Conservation (phyloP, 2,329 filamentous ascomycete genomes). For the Sarocladium strictum region DNA sequence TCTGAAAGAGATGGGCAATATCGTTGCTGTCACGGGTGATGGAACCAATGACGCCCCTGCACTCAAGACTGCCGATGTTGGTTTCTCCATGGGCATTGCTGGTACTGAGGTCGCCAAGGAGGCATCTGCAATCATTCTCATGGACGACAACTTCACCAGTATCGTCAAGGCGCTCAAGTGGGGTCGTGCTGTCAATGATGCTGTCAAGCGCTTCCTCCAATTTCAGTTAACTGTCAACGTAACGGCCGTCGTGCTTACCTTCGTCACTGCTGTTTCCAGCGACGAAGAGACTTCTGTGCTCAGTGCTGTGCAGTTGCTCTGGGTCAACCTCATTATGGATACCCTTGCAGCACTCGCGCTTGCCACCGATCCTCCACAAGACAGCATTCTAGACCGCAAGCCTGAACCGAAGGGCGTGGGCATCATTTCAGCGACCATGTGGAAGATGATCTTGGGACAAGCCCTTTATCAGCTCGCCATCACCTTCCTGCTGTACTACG, state of each 20-base stretch:
- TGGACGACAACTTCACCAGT: constrained; percentile 85
- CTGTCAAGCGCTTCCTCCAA: constrained; percentile 70
- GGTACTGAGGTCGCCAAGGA: constrained; percentile 82
- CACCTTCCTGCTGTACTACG: constrained; percentile 80
- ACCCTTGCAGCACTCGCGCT: constrained; percentile 85
- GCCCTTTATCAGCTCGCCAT: constrained; percentile 80
- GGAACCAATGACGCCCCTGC: constrained; percentile 81
- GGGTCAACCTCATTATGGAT: constrained; percentile 98
- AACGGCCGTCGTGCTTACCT: constrained; percentile 81
- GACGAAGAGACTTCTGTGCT: constrained; percentile 66
- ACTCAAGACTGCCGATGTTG: constrained; percentile 74
- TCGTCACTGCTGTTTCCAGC: constrained; percentile 77
- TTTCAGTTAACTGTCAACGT: constrained; percentile 86
- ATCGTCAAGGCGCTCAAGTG: constrained; percentile 79
- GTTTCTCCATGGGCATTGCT: constrained; percentile 80
- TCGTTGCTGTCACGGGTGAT: constrained; percentile 76
- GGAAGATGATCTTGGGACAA: constrained; percentile 98
- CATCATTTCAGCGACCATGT: constrained; percentile 85
- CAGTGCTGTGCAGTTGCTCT: constrained; percentile 84
- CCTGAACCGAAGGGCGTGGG: constrained; percentile 50
- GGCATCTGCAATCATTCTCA: constrained; percentile 77
- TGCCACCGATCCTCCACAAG: constrained; percentile 83
- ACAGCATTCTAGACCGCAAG: constrained; percentile 73
- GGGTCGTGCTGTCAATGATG: constrained; percentile 72
- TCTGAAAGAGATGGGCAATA: constrained; percentile 67